A percentile compares a stretch with the other conserved stretches of the same genome.
These are phyloP conservation scores for Aspergillus clavatus DNA, from an alignment of 2,329 filamentous ascomycete genomes.

Conservation along the genomic window DNA sequence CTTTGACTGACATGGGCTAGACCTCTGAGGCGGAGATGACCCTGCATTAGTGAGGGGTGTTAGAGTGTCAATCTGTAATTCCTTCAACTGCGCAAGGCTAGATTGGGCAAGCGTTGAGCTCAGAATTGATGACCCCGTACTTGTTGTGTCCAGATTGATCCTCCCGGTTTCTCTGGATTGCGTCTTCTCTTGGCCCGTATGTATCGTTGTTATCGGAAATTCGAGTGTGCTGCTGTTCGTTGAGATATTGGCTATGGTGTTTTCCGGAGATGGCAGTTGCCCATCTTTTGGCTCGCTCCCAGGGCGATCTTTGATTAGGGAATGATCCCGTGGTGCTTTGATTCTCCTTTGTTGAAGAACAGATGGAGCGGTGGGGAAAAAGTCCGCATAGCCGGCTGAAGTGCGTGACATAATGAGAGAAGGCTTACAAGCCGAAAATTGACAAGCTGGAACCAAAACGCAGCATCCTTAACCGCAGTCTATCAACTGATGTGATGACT, in stretches of 20 bases:
- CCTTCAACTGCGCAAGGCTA: slow-evolving; percentile 54
- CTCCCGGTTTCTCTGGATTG: slow-evolving; percentile 53
- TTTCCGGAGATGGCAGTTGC: slow-evolving; percentile 9
- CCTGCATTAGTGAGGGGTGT: slow-evolving; percentile 64
- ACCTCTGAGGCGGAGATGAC: slow-evolving; percentile 58
- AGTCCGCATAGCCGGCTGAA: slow-evolving; percentile 76
- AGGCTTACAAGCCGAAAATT: slow-evolving; percentile 39
- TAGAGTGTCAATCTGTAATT: slow-evolving; percentile 49
- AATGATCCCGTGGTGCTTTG: slow-evolving; percentile 53
- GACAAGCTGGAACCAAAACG: slow-evolving; percentile 28
- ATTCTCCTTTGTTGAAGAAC: slow-evolving; percentile 50
- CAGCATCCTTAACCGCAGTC: slow-evolving; percentile 37
- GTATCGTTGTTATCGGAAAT: slow-evolving; percentile 8
- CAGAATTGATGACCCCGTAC: slow-evolving; percentile 67
- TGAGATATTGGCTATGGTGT: slow-evolving; percentile 8
- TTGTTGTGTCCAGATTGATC: slow-evolving; percentile 68
- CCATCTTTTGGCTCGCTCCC: slow-evolving; percentile 20
- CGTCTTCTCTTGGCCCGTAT: slow-evolving; percentile 14
- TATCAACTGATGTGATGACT: slow-evolving; percentile 18
- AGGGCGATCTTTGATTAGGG: slow-evolving; percentile 50
- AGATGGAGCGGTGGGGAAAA: slow-evolving; percentile 74
- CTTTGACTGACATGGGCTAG: slow-evolving; percentile 49
- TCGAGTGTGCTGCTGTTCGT: slow-evolving; percentile 13
- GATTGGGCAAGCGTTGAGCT: slow-evolving; percentile 51
- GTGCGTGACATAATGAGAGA: slow-evolving; percentile 70